These are phyloP conservation scores for Epicoccum sorghinum DNA, from an alignment of 2,329 filamentous ascomycete species.

Conservation along the genomic window DNA sequence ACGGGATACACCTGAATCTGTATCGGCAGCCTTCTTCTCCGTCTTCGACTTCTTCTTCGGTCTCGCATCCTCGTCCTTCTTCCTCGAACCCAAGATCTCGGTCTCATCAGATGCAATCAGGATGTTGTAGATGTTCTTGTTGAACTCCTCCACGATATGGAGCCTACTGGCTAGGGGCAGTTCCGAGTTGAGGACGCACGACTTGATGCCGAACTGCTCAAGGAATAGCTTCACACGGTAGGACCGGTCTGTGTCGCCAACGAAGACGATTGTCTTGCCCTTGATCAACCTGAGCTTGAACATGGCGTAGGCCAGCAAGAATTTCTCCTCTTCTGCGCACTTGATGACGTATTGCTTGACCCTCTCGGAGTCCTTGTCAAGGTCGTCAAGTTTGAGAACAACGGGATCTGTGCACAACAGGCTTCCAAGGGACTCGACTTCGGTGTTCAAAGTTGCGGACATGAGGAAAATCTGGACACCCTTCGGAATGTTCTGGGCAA, in stretches of 20 bases:
- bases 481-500: conserved; percentile 79
- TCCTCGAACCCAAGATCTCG: conserved; percentile 72
- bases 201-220: conserved; percentile 95
- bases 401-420: conserved; percentile 84
- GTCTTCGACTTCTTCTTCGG: conserved; percentile 64
- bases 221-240: conserved; percentile 94
- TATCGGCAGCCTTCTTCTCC: conserved; percentile 64
- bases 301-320: conserved; percentile 88
- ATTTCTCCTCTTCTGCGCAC: conserved; percentile 98
- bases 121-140: conserved; percentile 95
- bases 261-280: conserved; percentile 86
- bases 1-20: conserved; percentile 93
- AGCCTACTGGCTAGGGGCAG: conserved; percentile 90
- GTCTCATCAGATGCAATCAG: conserved; percentile 95
- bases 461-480: conserved; percentile 90
- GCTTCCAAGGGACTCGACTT: conserved; percentile 83
- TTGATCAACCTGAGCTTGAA: conserved; percentile 94
- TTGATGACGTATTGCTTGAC: conserved; percentile 88
- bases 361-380: conserved; percentile 75
- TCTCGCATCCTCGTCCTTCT: conserved; percentile 42
- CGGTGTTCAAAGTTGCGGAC: conserved; percentile 88
- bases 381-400: conserved; percentile 80
- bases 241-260: conserved; percentile 84
- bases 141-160: conserved; percentile 97
- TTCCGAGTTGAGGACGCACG: conserved; percentile 92